Base-by-base conservation (phyloP, 1,284 basidiomycete genomes). In the Porogramme epimiltina region DNA sequence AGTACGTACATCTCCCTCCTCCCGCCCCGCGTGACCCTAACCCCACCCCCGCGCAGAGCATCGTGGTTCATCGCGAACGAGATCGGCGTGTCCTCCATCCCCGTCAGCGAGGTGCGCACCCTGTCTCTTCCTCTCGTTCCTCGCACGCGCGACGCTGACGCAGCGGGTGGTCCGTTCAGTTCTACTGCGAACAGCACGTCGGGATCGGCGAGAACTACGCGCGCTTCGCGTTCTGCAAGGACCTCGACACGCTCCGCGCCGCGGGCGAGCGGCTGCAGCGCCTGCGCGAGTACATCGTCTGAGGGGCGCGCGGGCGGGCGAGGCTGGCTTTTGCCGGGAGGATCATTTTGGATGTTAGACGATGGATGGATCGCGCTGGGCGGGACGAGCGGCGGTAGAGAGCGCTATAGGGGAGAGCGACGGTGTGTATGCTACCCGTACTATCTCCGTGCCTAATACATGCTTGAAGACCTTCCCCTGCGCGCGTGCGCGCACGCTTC, bases 211-310 rank as follows among this genome's bases (percentile, higher is more conserved):
- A 95, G 69, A 84, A 79, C 49, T 97, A 87, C 65, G 85, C 82
- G 24, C 85, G 94, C 43, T 94, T 97, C 68, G 87, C 92, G 2
- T 97, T 95, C 76, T 95, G 93, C 78, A 97, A 96, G 66, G 93
- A 96, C 63, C 60, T 84, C 19, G 91, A 90, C 37, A 93, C 91
- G 0, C 77, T 97, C 20, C 82, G 77, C 56, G 75, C 75, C 31
- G 94, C 94, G 13, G 87, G 84, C 26, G 86, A 92, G 64, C 81
- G 91, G 20, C 72, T 97, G 36, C 79, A 87, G 66, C 42, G 49
- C 4, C 44, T 57, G 16, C 55, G 52, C 23, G 36, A 54, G 19
- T 57, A 48, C 43, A 33, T 57, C 24, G 49, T 48, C 28, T 49
- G 28, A 6, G 28, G 28, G 28, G 28, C 28, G 8, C 28, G 28